phyloP scores from a whole-genome alignment of 2,329 filamentous ascomycete genomes.

The Mycogone perniciosa region DNA sequence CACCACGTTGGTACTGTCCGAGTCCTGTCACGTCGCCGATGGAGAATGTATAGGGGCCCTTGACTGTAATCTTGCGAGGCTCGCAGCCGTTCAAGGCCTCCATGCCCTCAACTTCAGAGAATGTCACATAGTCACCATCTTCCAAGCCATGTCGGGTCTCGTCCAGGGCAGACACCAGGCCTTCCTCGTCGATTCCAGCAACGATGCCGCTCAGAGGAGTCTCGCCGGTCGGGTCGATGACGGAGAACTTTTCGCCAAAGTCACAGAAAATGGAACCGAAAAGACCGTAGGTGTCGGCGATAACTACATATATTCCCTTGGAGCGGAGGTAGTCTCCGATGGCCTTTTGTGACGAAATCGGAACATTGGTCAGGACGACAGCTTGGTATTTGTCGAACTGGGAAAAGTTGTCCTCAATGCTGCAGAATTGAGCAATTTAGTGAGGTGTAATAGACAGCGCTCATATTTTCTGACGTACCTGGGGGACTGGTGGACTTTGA shows the following conservation, averaged over 20 bases:
- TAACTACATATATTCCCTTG: constrained; percentile 85
- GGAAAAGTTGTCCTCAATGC: constrained; percentile 67
- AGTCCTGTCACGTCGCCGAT: constrained; percentile 88
- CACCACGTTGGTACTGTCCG: constrained; percentile 81
- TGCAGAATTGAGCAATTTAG: constrained; percentile 24
- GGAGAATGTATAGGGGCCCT: constrained; percentile 94
- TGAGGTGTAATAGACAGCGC: not conserved
- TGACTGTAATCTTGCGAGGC: constrained; percentile 86
- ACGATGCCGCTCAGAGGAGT: constrained; percentile 82
- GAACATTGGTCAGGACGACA: constrained; percentile 80
- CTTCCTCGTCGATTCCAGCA: constrained; percentile 81
- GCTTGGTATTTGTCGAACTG: constrained; percentile 89
- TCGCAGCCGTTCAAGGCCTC: constrained; percentile 76
- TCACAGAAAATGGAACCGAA: constrained; percentile 97
- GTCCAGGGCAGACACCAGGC: constrained; percentile 85
- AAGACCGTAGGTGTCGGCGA: constrained; percentile 84
- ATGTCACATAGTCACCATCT: constrained; percentile 94
- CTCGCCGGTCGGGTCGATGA: constrained; percentile 86
- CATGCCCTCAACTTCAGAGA: constrained; percentile 89
- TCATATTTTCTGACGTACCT: constrained; percentile 36
- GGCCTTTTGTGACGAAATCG: constrained; percentile 70
- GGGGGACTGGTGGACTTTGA: constrained; percentile 63
- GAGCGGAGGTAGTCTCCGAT: constrained; percentile 92
- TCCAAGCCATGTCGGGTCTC: constrained; percentile 93
- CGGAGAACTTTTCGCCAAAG: constrained; percentile 89